Base-by-base conservation (phyloP, 768 basidiomycete genomes). In the Pholiota microspora region DNA sequence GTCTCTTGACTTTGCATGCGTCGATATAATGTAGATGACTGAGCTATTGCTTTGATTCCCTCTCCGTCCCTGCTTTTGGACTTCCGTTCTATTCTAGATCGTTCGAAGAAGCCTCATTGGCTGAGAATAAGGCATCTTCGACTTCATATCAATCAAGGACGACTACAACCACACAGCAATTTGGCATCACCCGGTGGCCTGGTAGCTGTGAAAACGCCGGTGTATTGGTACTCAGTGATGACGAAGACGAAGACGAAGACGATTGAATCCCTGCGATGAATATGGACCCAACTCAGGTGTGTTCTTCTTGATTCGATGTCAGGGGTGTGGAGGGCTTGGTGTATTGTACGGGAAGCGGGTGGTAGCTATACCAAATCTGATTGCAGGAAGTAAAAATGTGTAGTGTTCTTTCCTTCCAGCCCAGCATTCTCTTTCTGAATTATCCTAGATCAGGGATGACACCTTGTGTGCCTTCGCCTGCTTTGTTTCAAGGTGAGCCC, bases 171-270 rank as follows among this genome's bases (percentile, higher is more conserved):
- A 55, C 57, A 53, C 62, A 62, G 53, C 67, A 60, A 40, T 48
- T 55, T 18, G 46, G 45, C 54, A 64, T 68, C 44, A 48, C 56
- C 9, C 57, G 53, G 32, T 83, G 83, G 83, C 81, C 79, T 16
- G 74, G 72, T 45, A 73, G 70, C 54, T 62, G 65, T 49, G 69
- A 73, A 45, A 72, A 75, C 32, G 67, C 67, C 18, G 71, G 74
- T 36, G 70, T 83, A 53, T 64, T 83, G 51, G 73, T 77, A 32
- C 65, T 82, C 59, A 83, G 79, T 62, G 79, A 80, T 59, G 78
- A 79, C 49, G 77, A 79, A 56, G 74, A 74, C 23, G 71, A 75
- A 38, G 66, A 68, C 35, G 64, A 64, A 35, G 56, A 54, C 32
- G 51, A 63, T 13, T 40, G 62, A 66, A 64, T 49, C 52, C 51